Conservation (phyloP, 768 basidiomycete species). For the Hemileccinum impolitum region DNA sequence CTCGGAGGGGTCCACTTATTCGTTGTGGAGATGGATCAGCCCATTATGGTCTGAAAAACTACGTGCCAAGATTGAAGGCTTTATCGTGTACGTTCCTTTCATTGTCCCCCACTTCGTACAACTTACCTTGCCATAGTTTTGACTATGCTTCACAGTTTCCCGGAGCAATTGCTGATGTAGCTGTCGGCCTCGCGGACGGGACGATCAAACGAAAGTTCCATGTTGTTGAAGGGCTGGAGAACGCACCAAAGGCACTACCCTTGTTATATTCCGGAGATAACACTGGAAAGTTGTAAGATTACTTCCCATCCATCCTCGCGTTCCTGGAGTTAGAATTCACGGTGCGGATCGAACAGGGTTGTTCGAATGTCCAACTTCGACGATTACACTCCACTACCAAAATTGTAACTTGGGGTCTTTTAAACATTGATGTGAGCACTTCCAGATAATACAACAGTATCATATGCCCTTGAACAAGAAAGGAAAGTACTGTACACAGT, state of each 20-base stretch:
- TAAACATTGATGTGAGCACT: background rate
- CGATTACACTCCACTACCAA: conserved; percentile 15
- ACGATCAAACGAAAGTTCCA: conserved; percentile 78
- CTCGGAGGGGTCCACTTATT: background rate
- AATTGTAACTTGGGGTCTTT: conserved; percentile 4
- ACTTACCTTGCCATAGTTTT: conserved; percentile 43
- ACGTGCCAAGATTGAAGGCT: conserved; percentile 82
- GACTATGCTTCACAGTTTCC: conserved; percentile 67
- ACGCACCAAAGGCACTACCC: conserved; percentile 67
- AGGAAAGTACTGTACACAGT: conserved; percentile 6
- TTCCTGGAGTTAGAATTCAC: background rate
- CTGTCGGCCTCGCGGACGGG: conserved; percentile 58
- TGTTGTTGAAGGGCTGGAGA: conserved; percentile 69
- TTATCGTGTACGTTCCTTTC: conserved; percentile 61
- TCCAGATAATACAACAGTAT: background rate
- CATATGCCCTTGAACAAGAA: conserved; percentile 12
- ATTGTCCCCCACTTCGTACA: background rate
- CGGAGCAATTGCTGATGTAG: conserved; percentile 55
- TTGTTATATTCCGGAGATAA: conserved; percentile 76
- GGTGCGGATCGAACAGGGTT: conserved; percentile 38
- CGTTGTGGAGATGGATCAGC: conserved; percentile 45
- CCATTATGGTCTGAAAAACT: conserved; percentile 65
- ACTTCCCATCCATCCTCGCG: background rate
- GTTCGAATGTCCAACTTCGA: conserved; percentile 47
- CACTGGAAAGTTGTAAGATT: conserved; percentile 63